Evolutionary conservation across 495 filamentous ascomycete genomes (phyloP).

Genomic region (Xylaria grammica): DNA sequence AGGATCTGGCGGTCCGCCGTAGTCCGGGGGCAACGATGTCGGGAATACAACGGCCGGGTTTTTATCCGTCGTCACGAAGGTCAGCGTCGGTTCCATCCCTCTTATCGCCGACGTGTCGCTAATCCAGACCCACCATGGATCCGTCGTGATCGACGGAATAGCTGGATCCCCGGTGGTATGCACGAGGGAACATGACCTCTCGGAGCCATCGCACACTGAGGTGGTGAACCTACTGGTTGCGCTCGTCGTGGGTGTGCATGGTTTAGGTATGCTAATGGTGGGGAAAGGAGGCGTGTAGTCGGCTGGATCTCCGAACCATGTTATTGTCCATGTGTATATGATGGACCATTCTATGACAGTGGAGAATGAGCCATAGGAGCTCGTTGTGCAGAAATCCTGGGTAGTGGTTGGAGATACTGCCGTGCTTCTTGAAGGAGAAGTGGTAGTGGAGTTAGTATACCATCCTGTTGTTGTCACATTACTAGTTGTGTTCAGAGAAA

Average conservation of each 20-base stretch:
- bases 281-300: slow-evolving; percentile 52
- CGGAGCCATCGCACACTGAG: slow-evolving; percentile 43
- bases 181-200: slow-evolving; percentile 32
- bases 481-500: slow-evolving; percentile 1
- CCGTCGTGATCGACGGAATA: slow-evolving; percentile 28
- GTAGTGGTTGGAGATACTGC: slow-evolving; percentile 21
- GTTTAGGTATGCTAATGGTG: slow-evolving; percentile 38
- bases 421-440: not conserved
- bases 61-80: slow-evolving; percentile 53
- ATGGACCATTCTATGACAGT: slow-evolving; percentile 43
- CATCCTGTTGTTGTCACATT: slow-evolving; percentile 12
- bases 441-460: slow-evolving; percentile 6
- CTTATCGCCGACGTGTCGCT: slow-evolving; percentile 25
- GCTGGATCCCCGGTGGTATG: slow-evolving; percentile 26
- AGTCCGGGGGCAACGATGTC: slow-evolving; percentile 44
- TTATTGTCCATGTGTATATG: slow-evolving; percentile 50
- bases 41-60: slow-evolving; percentile 54
- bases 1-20: slow-evolving; percentile 43
- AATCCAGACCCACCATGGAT: slow-evolving; percentile 19
- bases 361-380: slow-evolving; percentile 20
- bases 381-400: slow-evolving; percentile 30
- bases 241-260: slow-evolving; percentile 37
- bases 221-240: slow-evolving; percentile 41
- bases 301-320: slow-evolving; percentile 47
- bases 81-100: slow-evolving; percentile 33